Conservation (phyloP, 1,284 basidiomycete species). For the Marasmius fiardii region DNA sequence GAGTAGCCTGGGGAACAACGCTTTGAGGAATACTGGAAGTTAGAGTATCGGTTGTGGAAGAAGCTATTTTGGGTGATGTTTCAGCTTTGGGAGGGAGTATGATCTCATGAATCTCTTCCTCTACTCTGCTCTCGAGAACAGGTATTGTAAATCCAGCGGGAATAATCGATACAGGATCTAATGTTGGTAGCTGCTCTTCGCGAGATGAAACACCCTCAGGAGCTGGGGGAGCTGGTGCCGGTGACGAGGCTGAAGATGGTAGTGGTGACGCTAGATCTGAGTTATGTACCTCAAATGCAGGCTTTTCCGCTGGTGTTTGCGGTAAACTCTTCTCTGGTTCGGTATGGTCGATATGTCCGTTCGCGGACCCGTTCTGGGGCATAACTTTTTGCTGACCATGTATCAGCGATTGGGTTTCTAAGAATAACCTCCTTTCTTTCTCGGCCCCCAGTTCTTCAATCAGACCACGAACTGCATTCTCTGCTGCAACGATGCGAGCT, state of each 20-base stretch:
- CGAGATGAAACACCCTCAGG: not conserved
- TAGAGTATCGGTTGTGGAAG: too few relatives aligned
- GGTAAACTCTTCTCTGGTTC: not conserved
- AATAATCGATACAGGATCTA: too few relatives aligned
- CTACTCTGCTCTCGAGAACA: too few relatives aligned
- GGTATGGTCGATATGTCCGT: not conserved
- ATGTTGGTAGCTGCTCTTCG: not conserved
- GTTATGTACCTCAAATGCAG: not conserved
- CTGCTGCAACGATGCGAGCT: constrained; percentile 46
- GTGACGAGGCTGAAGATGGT: constrained; percentile 1
- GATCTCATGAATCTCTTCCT: not conserved
- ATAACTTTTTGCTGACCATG: not conserved
- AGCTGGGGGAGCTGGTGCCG: not conserved
- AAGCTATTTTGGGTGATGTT: too few relatives aligned
- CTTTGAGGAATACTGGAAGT: too few relatives aligned
- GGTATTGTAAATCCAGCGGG: too few relatives aligned
- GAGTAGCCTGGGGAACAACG: too few relatives aligned
- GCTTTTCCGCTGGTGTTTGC: not conserved
- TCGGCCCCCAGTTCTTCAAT: constrained; percentile 66
- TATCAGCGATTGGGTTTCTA: constrained; percentile 17
- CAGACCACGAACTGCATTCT: constrained; percentile 57
- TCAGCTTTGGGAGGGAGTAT: too few relatives aligned
- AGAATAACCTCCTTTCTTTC: constrained; percentile 51
- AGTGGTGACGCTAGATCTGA: constrained; percentile 5
- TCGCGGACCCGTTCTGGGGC: not conserved